These are phyloP conservation scores for Elsinoe ampelina DNA, from an alignment of 2,329 filamentous ascomycete species.

Conservation along the genomic window DNA sequence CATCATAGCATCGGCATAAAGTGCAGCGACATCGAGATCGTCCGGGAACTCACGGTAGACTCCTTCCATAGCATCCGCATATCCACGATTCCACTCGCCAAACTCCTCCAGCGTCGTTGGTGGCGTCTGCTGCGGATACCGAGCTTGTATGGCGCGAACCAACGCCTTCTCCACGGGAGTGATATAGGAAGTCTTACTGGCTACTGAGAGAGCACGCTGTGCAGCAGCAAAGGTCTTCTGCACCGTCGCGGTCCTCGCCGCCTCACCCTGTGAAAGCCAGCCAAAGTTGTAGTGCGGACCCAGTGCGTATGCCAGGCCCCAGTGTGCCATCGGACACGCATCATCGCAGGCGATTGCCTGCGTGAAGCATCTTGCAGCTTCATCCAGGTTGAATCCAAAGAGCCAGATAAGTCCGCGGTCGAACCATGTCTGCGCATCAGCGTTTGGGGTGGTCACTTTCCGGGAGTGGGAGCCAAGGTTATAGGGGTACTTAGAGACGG, in stretches of 20 bases:
- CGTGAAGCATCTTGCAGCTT: conserved; percentile 56
- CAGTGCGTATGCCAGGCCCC: conserved; percentile 60
- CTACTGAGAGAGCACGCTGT: conserved; percentile 32
- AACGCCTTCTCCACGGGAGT: conserved; percentile 52
- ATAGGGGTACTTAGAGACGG: conserved; percentile 23
- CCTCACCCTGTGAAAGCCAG: conserved; percentile 59
- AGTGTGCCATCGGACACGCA: conserved; percentile 54
- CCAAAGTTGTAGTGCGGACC: conserved; percentile 76
- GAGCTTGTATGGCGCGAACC: conserved; percentile 50
- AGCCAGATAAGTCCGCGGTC: conserved; percentile 63
- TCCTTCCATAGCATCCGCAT: conserved; percentile 51
- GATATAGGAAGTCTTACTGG: conserved; percentile 35
- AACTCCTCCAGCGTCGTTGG: conserved; percentile 1
- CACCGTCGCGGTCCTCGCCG: conserved; percentile 34
- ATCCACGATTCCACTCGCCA: conserved; percentile 47
- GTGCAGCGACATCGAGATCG: conserved; percentile 53
- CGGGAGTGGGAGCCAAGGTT: conserved; percentile 52
- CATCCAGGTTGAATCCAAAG: conserved; percentile 69
- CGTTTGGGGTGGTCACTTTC: conserved; percentile 44
- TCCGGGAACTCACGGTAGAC: conserved; percentile 45
- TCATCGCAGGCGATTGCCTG: conserved; percentile 47
- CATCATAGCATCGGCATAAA: conserved; percentile 58
- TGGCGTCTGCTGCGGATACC: conserved; percentile 43
- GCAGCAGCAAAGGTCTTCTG: conserved; percentile 35
- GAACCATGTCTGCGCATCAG: conserved; percentile 56